Evolutionary conservation across 495 filamentous ascomycete species (phyloP), one percentile per base, ranked within the genome.

Genomic region (Penicillium silybi): DNA sequence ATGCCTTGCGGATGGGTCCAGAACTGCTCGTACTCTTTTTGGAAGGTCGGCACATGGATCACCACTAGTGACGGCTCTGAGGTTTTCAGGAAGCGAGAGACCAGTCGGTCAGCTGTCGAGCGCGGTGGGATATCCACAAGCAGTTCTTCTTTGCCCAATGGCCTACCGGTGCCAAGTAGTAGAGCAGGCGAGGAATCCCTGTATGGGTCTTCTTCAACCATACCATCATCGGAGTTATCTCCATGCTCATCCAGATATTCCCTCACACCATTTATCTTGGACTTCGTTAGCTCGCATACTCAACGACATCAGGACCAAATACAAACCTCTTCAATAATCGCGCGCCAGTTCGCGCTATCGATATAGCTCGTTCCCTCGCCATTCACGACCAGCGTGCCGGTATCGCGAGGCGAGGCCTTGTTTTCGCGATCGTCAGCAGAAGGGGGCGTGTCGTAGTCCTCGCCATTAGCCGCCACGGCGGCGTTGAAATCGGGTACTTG

Each of bases 351-450:
- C 2, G 68, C 67, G 23, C 68, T 63, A 42, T 81, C 73, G 19
- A 81, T 72, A 56, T 81, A 80, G 32, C 66, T 72, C 13, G 68
- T 69, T 10, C 70, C 73, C 7, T 66, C 64, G 11, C 71, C 51
- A 18, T 71, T 64, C 25, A 96, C 86, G 54, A 86, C 85, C 58
- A 97, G 75, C 39, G 87, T 80, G 9, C 92, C 92, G 7, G 66
- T 50, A 32, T 62, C 62, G 37, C 41, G 50, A 2, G 57, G 54
- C 10, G 57, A 50, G 19, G 37, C 20, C 37, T 80, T 81, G 17
- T 82, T 75, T 6, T 88, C 77, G 19, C 85, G 82, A 51, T 92
- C 87, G 16, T 84, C 78, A 48, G 90, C 85, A 58, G 86, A 86
- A 2, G 58, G 50, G 1, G 64, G 63, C 20, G 65, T 67, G 8